These are phyloP conservation scores for Dendrothele bispora DNA, from an alignment of 768 basidiomycete genomes.

Conservation along the genomic window DNA sequence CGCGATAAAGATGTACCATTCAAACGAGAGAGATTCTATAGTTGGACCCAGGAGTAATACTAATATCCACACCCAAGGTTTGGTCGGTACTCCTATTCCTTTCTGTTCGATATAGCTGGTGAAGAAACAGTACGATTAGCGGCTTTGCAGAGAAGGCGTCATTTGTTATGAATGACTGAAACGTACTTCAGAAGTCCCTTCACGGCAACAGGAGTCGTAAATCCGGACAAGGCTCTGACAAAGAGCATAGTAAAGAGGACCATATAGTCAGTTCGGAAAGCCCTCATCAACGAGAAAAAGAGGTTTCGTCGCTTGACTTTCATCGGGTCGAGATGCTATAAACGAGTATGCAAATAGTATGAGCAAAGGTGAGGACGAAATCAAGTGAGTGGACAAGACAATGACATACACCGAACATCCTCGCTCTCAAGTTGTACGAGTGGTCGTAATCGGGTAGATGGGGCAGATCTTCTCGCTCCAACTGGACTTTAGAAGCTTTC, in stretches of 20 bases:
- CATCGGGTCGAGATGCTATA: not conserved
- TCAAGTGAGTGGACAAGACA: not conserved
- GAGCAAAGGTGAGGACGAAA: not conserved
- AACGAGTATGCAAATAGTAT: slow-evolving; percentile 3
- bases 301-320: slow-evolving; percentile 1
- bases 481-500: slow-evolving; percentile 14
- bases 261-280: slow-evolving; percentile 1
- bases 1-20: slow-evolving; percentile 53
- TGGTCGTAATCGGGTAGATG: slow-evolving; percentile 31
- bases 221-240: not conserved
- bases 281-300: not conserved
- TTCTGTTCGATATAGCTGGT: slow-evolving; percentile 60
- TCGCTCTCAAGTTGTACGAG: slow-evolving; percentile 1
- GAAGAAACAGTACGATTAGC: slow-evolving; percentile 13
- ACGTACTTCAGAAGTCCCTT: slow-evolving; percentile 9
- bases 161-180: not conserved
- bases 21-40: slow-evolving; percentile 40
- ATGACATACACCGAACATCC: not conserved
- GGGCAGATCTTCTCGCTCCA: slow-evolving; percentile 26
- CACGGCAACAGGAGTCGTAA: not conserved
- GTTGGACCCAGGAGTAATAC: slow-evolving; percentile 49
- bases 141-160: not conserved
- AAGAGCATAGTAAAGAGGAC: not conserved
- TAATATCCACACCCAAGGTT: slow-evolving; percentile 70
- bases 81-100: slow-evolving; percentile 39